These are phyloP conservation scores for Artemisia princeps DNA, from an alignment of 140 eudicot species.

Conservation along the genomic window DNA sequence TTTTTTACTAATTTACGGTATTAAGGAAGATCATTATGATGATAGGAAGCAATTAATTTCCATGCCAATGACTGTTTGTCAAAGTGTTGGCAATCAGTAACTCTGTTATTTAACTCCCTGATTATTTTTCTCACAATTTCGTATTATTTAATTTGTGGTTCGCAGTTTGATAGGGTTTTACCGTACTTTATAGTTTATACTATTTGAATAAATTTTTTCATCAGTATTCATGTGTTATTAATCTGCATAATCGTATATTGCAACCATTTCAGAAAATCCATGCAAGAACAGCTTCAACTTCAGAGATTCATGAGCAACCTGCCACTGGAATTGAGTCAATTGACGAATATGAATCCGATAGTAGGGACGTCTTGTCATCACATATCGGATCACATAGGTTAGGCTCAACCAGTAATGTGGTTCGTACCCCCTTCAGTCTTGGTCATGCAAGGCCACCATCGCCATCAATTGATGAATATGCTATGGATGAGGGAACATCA, in stretches of 20 bases:
- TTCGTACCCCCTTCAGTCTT: constrained; percentile 37
- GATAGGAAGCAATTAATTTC: too few species aligned
- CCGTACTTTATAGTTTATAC: too few species aligned
- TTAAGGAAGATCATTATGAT: too few species aligned
- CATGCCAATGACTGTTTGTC: too few species aligned
- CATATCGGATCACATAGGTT: constrained; percentile 34
- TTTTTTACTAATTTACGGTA: too few species aligned
- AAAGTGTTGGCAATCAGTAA: too few species aligned
- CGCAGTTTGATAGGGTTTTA: too few species aligned
- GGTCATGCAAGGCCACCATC: constrained; percentile 45
- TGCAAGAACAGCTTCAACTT: constrained; percentile 32
- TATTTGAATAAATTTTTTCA: too few species aligned
- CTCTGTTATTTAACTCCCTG: too few species aligned
- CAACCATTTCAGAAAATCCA: constrained; percentile 41
- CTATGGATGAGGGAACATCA: constrained; percentile 42
- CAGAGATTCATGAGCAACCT: constrained; percentile 32
- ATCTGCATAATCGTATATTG: constrained; percentile 6
- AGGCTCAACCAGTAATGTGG: constrained; percentile 39
- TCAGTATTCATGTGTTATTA: not conserved
- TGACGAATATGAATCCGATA: constrained; percentile 44
- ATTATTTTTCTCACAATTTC: too few species aligned
- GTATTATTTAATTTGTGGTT: too few species aligned
- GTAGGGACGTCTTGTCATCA: constrained; percentile 28
- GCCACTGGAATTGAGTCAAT: constrained; percentile 31
- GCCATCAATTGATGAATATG: constrained; percentile 45